Evolutionary conservation across 106 monocot genomes (phyloP).

Genomic region (Allium cepa): DNA sequence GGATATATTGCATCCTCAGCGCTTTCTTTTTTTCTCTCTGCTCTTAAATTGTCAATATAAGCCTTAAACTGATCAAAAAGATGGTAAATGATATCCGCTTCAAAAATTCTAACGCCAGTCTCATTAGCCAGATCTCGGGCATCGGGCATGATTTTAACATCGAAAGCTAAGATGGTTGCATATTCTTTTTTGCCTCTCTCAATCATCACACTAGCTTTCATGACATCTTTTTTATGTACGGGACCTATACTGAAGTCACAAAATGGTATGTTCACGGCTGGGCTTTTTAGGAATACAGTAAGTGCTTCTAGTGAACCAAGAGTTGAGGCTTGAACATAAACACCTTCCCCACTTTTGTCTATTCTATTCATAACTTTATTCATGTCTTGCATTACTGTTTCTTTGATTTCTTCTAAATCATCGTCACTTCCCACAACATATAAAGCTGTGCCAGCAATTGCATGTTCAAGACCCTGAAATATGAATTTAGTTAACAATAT

Average conservation of each 20-base stretch:
- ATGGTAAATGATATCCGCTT: constrained; percentile 98
- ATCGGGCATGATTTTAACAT: constrained; percentile 93
- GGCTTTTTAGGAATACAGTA: constrained; percentile 74
- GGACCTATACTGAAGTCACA: constrained; percentile 90
- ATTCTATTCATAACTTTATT: constrained; percentile 74
- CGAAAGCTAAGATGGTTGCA: constrained; percentile 91
- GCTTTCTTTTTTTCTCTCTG: constrained; percentile 89
- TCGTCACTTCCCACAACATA: constrained; percentile 74
- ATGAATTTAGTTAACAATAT: not conserved
- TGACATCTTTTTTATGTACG: constrained; percentile 95
- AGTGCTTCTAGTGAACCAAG: constrained; percentile 97
- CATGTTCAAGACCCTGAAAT: constrained; percentile 25
- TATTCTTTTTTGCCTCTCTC: constrained; percentile 73
- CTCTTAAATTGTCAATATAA: constrained; percentile 74
- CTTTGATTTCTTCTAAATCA: constrained; percentile 67
- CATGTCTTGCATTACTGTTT: constrained; percentile 82
- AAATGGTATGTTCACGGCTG: constrained; percentile 85
- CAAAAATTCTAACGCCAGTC: constrained; percentile 76
- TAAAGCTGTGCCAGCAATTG: constrained; percentile 42
- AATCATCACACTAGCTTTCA: constrained; percentile 84
- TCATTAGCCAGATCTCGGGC: constrained; percentile 79
- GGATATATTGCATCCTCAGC: constrained; percentile 97
- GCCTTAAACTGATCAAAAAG: constrained; percentile 98
- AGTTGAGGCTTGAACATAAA: constrained; percentile 97
- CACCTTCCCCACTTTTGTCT: constrained; percentile 93